Base-by-base conservation (phyloP, 2,329 filamentous ascomycete genomes). In the Sporothrix brasiliensis region DNA sequence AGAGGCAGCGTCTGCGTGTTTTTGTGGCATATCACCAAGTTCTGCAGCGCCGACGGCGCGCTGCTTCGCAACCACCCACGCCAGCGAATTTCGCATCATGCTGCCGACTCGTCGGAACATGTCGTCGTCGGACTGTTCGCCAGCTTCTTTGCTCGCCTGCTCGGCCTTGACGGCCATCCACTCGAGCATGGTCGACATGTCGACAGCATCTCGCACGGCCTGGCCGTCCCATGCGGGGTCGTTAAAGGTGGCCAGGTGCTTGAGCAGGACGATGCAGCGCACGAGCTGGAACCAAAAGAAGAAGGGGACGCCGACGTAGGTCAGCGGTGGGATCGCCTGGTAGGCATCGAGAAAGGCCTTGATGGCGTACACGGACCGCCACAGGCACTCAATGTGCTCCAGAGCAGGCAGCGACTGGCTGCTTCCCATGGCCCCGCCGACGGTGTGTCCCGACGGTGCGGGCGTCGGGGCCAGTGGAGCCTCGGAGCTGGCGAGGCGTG, bases 51-150 rank as follows among this genome's bases (percentile, higher is more conserved):
- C 5, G 7, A 47, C 49, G 3, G 63, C 47, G 4, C 49, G 47
- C 47, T 68, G 50, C 52, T 44, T 56, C 11, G 52, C 50, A 6
- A 13, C 5, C 21, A 68, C 27, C 66, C 66, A 68, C 27, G 24
- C 34, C 34, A 27, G 21, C 7, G 66, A 68, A 10, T 13, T 41
- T n/a, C 66, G 66, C 34, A 68, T 34, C 44, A 68, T 56, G 50
- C 21, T 27, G 30, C 50, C 30, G 10, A 68, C 50, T 0, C 66
- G 50, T 39, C 66, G 52, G 19, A 68, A 56, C 34, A 68, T 11
- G 82, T 91, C 74, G 56, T 80, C 78, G 24, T 76, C 68, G 34
- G 75, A 76, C 72, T 76, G 74, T 9, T 77, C 73, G 4, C 76
- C 75, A 0, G 75, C 72, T 69, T 79, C 79, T 27, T 75, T 73